Conservation (phyloP, 129 eudicot genomes). For the Artemisia tridentata region DNA sequence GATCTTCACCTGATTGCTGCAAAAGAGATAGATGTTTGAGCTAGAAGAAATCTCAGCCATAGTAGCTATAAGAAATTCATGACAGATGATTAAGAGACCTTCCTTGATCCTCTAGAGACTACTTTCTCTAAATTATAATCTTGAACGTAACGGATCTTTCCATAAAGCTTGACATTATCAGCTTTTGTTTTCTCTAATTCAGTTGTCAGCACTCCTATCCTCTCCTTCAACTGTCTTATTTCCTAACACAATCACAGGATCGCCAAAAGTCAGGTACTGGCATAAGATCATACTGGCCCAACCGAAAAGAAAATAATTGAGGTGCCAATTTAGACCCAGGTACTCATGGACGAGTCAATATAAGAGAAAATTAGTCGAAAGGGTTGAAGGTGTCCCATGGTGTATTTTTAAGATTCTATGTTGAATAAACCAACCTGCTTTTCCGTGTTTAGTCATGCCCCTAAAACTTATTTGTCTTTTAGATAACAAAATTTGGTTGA, state of each 20-base stretch:
- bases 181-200: slow-evolving; percentile 93
- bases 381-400: no score
- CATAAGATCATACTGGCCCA: not conserved
- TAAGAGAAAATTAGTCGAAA: no score
- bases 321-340: no score
- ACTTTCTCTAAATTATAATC: slow-evolving; percentile 90
- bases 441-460: no score
- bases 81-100: slow-evolving; percentile 43
- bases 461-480: no score
- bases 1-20: slow-evolving; percentile 76
- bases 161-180: slow-evolving; percentile 96
- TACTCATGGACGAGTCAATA: no score
- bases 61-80: not conserved
- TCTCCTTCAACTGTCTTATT: slow-evolving; percentile 89
- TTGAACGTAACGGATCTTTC: slow-evolving; percentile 91
- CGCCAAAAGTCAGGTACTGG: not conserved
- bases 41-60: slow-evolving; percentile 16
- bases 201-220: slow-evolving; percentile 67
- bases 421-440: no score
- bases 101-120: slow-evolving; percentile 88
- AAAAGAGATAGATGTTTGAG: slow-evolving; percentile 15
- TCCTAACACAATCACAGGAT: slow-evolving; percentile 47
- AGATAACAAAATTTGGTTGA: no score
- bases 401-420: no score
- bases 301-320: not conserved